Evolutionary conservation across 2,329 filamentous ascomycete genomes (phyloP), one percentile per base, ranked within the genome.

Genomic region (Nemania serpens): DNA sequence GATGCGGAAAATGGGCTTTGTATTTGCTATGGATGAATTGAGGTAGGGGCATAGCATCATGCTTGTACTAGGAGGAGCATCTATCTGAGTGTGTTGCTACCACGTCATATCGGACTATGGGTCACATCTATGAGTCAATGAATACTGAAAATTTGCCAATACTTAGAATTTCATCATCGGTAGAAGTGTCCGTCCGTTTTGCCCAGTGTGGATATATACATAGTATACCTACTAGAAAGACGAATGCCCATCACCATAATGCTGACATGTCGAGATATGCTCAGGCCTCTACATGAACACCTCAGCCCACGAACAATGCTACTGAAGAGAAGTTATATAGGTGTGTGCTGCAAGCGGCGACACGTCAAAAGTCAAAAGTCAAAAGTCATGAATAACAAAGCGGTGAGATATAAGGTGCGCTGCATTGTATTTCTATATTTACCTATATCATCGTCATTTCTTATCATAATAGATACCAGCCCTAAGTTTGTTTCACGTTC

Each of bases 1-100:
- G 63, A 51, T 61, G 55, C 42, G 57, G 60, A 59, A 69, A 68
- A 66, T 9, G 61, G 47, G 55, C 39, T 59, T 61, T 56, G 50
- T 55, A 52, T 59, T 62, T 59, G 56, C 55, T 52, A 18, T 25
- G 51, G 55, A 45, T 49, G 58, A 39, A 57, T 51, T 25, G 39
- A 42, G 42, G 15, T 54, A n/a, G 33, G 54, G 41, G 55, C 18
- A 53, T 48, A 22, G 15, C 33, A 51, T 62, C 48, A 51, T 55
- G n/a, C n/a, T n/a, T n/a, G 43, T 42, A 36, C 41, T 13, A 43
- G n/a, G 39, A 55, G 25, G 4, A 7, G 25, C 4, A 39, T 13
- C 25, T 37, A 13, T 36, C 15, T n/a, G 25, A 15, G 43, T 34
- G 48, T 47, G 3, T 62, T 57, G 48, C 39, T 53, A 50, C 37